phyloP scores from a whole-genome alignment of 2,329 filamentous ascomycete genomes.

The Fusarium camptoceras region DNA sequence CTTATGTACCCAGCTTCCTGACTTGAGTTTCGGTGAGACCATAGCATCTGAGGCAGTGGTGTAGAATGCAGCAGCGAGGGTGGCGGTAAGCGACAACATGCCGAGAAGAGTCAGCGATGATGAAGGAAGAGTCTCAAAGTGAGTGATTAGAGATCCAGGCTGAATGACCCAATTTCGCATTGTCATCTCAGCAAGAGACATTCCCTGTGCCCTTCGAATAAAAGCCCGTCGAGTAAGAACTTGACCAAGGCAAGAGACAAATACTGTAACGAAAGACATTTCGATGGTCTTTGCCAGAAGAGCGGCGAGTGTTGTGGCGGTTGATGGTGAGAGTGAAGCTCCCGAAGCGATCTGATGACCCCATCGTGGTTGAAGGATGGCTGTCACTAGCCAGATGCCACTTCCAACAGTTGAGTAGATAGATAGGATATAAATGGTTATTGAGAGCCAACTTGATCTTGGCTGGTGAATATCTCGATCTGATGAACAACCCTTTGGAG shows the following conservation, averaged over 20 bases:
- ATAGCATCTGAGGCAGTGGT: constrained; percentile 81
- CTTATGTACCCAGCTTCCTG: constrained; percentile 62
- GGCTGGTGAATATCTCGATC: constrained; percentile 48
- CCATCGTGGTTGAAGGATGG: constrained; percentile 72
- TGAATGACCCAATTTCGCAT: constrained; percentile 80
- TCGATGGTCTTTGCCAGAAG: constrained; percentile 82
- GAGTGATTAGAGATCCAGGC: constrained; percentile 78
- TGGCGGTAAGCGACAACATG: constrained; percentile 70
- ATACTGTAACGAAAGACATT: constrained; percentile 80
- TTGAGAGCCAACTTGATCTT: constrained; percentile 61
- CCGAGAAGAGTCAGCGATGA: constrained; percentile 74
- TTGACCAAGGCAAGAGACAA: constrained; percentile 80
- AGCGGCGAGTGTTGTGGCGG: constrained; percentile 75
- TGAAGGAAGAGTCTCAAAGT: constrained; percentile 73
- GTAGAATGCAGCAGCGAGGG: constrained; percentile 76
- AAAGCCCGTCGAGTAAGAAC: constrained; percentile 77
- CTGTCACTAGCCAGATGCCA: constrained; percentile 73
- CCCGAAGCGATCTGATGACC: constrained; percentile 66
- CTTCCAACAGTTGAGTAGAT: constrained; percentile 73
- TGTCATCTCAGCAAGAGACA: constrained; percentile 80
- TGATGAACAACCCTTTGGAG: constrained; percentile 52
- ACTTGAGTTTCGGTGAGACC: constrained; percentile 77
- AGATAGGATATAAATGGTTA: constrained; percentile 61
- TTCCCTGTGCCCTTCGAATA: constrained; percentile 68
- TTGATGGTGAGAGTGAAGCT: constrained; percentile 68